Evolutionary conservation across 805 yeast genomes (phyloP), one percentile per base, ranked within the genome.

Genomic region (Starmerella lactis-condensi): DNA sequence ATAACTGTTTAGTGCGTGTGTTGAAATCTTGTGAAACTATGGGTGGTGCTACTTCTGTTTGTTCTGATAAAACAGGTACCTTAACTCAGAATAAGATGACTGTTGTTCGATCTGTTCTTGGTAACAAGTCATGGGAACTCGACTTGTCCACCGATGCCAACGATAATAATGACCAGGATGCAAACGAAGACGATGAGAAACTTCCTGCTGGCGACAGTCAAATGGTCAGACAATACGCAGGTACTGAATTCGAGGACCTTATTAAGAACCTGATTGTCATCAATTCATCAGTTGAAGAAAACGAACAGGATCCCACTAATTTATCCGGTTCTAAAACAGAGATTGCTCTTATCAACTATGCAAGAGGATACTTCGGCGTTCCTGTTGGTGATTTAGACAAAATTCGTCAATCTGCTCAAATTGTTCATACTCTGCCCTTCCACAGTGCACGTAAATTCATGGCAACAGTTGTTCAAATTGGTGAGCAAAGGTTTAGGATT

Each of bases 11-110:
- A 46, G 99, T 89, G n/a, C 71, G 98, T 45, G 92, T 81, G 7
- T 61, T 89, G 42, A 74, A 73, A 47, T 74, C 92, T 27, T 89
- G 98, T 64, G 99, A 89, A 56, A 89, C 94, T 12, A 85, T 89
- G 96, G 98, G 99, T 26, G 81, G 93, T 28, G 98, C 95, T 2
- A 89, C 96, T 10, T 89, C 94, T 4, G 64, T 89, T 31, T 89
- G 98, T 54, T 82, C 95, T 1, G 98, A 89, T 58, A 85, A 89
- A 53, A 89, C 98, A 1, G 98, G 98, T 37, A 89, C 99, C 9
- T 63, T 89, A 35, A 89, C 99, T 2, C 93, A 82, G 52, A 89
- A 89, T 53, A 65, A 63, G 46, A 89, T 89, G 99, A 69, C 81
- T 22, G 82, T 89, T 5, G 93, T 82, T 8, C 17, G 29, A 11